These are phyloP conservation scores for Blastocystis sp. DNA, from an alignment of 352 stramenopile genomes.

Conservation along the genomic window DNA sequence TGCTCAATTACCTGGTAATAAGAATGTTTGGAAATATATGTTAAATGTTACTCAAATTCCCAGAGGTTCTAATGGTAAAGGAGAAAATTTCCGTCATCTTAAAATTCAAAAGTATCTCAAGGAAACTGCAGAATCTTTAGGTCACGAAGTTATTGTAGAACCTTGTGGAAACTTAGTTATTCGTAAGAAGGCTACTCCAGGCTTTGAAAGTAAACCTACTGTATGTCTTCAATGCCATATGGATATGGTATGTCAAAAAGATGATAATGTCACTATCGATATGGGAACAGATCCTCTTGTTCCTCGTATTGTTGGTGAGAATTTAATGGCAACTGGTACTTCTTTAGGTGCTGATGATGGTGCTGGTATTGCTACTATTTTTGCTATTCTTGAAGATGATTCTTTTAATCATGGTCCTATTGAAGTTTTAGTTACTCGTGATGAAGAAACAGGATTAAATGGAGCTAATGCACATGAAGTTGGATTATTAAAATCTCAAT, in stretches of 20 bases:
- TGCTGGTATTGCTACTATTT: slow-evolving; percentile 19
- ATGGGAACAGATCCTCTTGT: slow-evolving; percentile 33
- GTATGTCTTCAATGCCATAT: slow-evolving; percentile 33
- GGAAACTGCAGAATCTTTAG: slow-evolving; percentile 3
- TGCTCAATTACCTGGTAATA: too few species aligned
- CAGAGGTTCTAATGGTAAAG: slow-evolving; percentile 17
- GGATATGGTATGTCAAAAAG: slow-evolving; percentile 38
- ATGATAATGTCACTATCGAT: slow-evolving; percentile 31
- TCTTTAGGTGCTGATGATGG: slow-evolving; percentile 34
- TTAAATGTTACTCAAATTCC: slow-evolving; percentile 17
- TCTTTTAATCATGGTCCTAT: slow-evolving; percentile 25
- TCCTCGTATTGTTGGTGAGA: slow-evolving; percentile 33
- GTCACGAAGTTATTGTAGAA: slow-evolving; percentile 7
- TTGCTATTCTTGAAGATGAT: slow-evolving; percentile 31
- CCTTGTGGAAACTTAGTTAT: slow-evolving; percentile 19
- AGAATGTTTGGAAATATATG: slow-evolving; percentile 22
- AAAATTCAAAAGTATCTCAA: slow-evolving; percentile 18
- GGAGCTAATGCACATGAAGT: slow-evolving; percentile 11
- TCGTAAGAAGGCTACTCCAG: slow-evolving; percentile 19
- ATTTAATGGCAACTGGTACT: slow-evolving; percentile 31
- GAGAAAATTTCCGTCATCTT: slow-evolving; percentile 8
- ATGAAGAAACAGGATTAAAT: slow-evolving; percentile 30
- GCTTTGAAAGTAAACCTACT: slow-evolving; percentile 29
- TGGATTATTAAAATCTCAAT: slow-evolving; percentile 30
- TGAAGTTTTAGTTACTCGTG: slow-evolving; percentile 26